phyloP scores from a whole-genome alignment of 768 basidiomycete species.

The Roridomyces roridus region DNA sequence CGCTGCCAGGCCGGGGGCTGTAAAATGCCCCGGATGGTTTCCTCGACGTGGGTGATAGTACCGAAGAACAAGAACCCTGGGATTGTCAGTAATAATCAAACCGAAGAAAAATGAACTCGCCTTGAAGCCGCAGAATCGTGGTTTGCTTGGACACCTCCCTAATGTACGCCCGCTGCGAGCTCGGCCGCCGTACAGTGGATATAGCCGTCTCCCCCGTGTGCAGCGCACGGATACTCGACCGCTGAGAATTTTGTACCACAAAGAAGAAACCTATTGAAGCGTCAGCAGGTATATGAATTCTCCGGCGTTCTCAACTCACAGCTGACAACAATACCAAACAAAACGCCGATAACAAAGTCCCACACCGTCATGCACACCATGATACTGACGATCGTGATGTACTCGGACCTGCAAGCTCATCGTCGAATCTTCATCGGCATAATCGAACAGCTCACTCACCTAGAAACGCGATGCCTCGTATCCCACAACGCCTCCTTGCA shows the following conservation, averaged over 20 bases:
- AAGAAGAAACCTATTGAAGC: constrained; percentile 80
- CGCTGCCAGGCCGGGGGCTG: constrained; percentile 72
- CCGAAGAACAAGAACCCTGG: constrained; percentile 92
- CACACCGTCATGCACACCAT: constrained; percentile 92
- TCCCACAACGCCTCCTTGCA: constrained; percentile 98
- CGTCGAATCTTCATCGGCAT: not conserved
- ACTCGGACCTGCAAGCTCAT: constrained; percentile 73
- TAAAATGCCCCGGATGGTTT: constrained; percentile 78
- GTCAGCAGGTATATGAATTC: not conserved
- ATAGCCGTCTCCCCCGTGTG: constrained; percentile 85
- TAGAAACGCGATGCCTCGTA: constrained; percentile 85
- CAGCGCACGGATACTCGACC: constrained; percentile 82
- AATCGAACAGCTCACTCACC: constrained; percentile 52
- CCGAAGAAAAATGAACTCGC: constrained; percentile 33
- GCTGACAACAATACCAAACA: constrained; percentile 91
- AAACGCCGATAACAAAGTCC: constrained; percentile 94
- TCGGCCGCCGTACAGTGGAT: constrained; percentile 91
- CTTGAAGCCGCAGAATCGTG: constrained; percentile 86
- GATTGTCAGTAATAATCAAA: not conserved
- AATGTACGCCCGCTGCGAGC: constrained; percentile 86
- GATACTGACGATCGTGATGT: constrained; percentile 84
- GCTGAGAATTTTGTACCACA: constrained; percentile 92
- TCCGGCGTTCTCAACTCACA: constrained; percentile 54
- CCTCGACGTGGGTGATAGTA: constrained; percentile 90
- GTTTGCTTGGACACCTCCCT: constrained; percentile 94